phyloP scores from a whole-genome alignment of 768 basidiomycete genomes.

The Strobilomyces echinocephalus region DNA sequence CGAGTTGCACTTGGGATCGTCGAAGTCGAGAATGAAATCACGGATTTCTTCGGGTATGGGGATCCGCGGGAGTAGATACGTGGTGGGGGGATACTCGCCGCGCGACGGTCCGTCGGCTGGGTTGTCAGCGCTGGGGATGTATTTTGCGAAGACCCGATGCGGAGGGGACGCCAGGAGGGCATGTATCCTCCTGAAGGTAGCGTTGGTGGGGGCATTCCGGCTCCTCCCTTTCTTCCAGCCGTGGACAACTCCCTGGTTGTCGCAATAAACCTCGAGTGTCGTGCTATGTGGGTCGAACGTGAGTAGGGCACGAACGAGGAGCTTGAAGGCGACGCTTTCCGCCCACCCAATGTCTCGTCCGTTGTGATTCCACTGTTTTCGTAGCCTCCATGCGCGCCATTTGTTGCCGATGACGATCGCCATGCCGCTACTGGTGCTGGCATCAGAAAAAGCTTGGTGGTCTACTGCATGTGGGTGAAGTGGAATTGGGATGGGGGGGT shows the following conservation, averaged over 20 bases:
- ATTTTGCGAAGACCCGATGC: not conserved
- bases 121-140: not conserved
- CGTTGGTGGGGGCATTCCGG: conserved; percentile 25
- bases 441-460: not conserved
- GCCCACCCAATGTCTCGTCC: not conserved
- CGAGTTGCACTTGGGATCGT: not conserved
- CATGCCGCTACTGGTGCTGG: not conserved
- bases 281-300: not conserved
- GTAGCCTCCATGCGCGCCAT: not conserved
- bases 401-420: not conserved
- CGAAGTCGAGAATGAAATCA: not conserved
- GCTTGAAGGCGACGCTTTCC: not conserved
- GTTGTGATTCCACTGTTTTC: not conserved
- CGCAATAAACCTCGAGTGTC: not conserved
- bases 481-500: not conserved
- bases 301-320: not conserved
- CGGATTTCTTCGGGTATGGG: not conserved
- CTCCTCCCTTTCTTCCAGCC: conserved; percentile 33
- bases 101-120: not conserved
- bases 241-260: conserved; percentile 33
- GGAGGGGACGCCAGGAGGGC: not conserved
- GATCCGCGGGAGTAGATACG: not conserved
- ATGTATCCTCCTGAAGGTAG: conserved; percentile 27
- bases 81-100: not conserved
- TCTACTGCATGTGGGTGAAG: not conserved